A percentile compares a stretch with the other conserved stretches of the same genome.
phyloP scores from a whole-genome alignment of 202 grass and related monocot species.

The Musa balbisiana region DNA sequence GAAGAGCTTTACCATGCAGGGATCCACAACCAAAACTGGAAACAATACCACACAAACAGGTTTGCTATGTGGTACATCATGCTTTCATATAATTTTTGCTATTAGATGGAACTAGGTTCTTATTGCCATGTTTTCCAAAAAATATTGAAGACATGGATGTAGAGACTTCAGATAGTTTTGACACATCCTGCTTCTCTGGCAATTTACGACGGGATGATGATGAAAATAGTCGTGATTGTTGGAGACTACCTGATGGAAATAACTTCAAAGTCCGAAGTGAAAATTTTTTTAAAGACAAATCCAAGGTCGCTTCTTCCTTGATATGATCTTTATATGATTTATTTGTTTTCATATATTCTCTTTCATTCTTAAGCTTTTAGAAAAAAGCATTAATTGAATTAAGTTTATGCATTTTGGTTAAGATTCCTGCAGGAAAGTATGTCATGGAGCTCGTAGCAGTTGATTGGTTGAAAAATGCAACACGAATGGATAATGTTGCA shows the following conservation, averaged over 20 bases:
- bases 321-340: neutral
- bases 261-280: conserved; percentile 84
- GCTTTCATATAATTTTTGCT: neutral
- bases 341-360: no score
- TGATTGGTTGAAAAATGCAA: conserved; percentile 81
- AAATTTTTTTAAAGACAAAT: conserved; percentile 82
- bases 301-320: conserved; percentile 44
- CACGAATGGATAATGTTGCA: conserved; percentile 82
- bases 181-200: conserved; percentile 70
- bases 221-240: conserved; percentile 83
- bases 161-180: conserved; percentile 48
- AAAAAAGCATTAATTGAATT: neutral
- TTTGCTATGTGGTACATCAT: conserved; percentile 12
- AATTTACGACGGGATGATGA: conserved; percentile 43
- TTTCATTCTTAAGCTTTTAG: no score
- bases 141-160: conserved; percentile 33
- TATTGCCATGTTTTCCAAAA: neutral
- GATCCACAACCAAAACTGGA: conserved; percentile 31
- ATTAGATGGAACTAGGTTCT: neutral
- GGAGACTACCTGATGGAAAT: conserved; percentile 68
- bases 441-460: conserved; percentile 77
- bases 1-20: conserved; percentile 33
- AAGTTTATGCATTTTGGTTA: conserved; percentile 17
- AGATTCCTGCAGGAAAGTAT: conserved; percentile 72
- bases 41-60: conserved; percentile 47